Conservation (phyloP, 345 rosid species). For the Isatis tinctoria region DNA sequence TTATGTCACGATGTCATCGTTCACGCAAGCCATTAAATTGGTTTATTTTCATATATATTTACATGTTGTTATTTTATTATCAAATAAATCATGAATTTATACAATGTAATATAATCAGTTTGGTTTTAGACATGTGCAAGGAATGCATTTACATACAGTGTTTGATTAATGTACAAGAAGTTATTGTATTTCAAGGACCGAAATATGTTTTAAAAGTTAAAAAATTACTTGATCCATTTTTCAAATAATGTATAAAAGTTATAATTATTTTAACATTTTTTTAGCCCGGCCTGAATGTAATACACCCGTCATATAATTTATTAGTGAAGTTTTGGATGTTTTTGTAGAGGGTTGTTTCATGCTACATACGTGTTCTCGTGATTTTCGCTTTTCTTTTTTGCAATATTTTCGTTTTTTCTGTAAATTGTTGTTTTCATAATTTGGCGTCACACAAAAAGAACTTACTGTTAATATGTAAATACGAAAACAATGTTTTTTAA, state of each 20-base stretch:
- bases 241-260: no score
- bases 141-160: no score
- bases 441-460: neutral
- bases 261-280: no score
- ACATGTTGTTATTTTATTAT: neutral
- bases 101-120: no score
- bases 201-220: no score
- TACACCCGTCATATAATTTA: neutral
- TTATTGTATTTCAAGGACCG: no score
- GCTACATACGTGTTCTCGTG: constrained; percentile 8
- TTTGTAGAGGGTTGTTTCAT: neutral
- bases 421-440: neutral
- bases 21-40: neutral
- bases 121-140: no score
- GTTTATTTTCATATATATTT: neutral
- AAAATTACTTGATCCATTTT: no score
- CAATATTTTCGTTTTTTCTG: neutral
- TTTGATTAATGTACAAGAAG: no score
- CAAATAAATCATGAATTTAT: neutral
- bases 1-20: no score
- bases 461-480: neutral
- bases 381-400: neutral
- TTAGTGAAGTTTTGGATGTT: neutral
- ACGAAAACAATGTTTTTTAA: neutral
- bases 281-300: no score